phyloP scores from a whole-genome alignment of 2,329 filamentous ascomycete species.

The Pseudonectria buxi region DNA sequence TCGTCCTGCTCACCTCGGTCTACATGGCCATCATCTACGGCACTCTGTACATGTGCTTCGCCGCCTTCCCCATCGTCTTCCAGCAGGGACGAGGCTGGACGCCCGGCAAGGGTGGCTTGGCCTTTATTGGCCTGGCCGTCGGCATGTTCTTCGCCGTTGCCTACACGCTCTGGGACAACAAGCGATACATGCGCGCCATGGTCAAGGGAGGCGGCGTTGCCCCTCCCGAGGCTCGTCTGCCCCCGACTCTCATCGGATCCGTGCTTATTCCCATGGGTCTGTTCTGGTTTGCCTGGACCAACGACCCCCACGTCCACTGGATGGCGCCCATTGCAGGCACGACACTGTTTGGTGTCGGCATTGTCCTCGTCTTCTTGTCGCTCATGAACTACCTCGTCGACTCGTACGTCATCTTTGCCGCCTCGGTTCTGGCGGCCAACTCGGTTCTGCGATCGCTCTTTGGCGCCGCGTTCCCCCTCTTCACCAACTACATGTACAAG shows the following conservation, averaged over 20 bases:
- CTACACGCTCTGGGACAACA: constrained; percentile 48
- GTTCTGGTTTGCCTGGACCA: constrained; percentile 63
- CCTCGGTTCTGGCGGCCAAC: constrained; percentile 67
- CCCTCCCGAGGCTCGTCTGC: constrained; percentile 57
- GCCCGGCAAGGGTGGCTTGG: constrained; percentile 50
- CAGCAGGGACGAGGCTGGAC: constrained; percentile 51
- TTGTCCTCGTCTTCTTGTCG: constrained; percentile 60
- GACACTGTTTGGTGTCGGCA: constrained; percentile 46
- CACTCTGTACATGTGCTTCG: constrained; percentile 49
- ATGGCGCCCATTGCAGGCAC: constrained; percentile 41
- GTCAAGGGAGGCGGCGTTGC: constrained; percentile 47
- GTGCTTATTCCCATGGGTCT: constrained; percentile 52
- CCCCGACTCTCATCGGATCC: constrained; percentile 52
- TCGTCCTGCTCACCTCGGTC: constrained; percentile 55
- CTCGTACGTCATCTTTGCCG: constrained; percentile 68
- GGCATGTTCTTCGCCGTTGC: constrained; percentile 53
- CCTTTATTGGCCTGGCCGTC: constrained; percentile 58
- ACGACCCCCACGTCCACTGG: constrained; percentile 49
- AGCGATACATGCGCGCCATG: constrained; percentile 41
- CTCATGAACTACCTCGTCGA: constrained; percentile 64
- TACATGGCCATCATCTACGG: constrained; percentile 57
- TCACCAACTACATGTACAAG: constrained; percentile 54
- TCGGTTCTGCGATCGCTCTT: constrained; percentile 65
- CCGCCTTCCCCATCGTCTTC: constrained; percentile 55
- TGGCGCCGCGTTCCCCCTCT: constrained; percentile 66